Evolutionary conservation across 2,329 filamentous ascomycete species (phyloP).

Genomic region (Chaetomiaceae sp.): DNA sequence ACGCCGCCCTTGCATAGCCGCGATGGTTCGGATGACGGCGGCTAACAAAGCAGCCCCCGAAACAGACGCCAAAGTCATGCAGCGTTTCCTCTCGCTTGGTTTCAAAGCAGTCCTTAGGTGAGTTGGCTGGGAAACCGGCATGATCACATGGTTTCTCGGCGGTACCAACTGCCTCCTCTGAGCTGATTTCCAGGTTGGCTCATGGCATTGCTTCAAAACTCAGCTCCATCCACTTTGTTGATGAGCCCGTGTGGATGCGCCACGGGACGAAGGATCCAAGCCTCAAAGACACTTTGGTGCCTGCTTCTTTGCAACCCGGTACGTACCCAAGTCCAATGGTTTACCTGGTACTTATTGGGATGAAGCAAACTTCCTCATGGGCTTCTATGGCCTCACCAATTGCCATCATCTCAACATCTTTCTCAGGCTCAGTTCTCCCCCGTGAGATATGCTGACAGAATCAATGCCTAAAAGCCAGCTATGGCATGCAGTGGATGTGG

Average conservation of each 20-base stretch:
- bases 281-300: background rate
- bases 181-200: background rate
- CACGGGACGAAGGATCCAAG: background rate
- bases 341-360: background rate
- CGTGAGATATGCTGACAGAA: background rate
- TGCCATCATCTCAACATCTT: background rate
- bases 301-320: background rate
- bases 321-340: background rate
- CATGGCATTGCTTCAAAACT: background rate
- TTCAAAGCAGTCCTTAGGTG: no score
- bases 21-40: background rate
- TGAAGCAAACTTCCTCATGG: background rate
- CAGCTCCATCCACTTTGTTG: no score
- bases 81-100: no score
- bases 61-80: background rate
- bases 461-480: slow-evolving; percentile 2
- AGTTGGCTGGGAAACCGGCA: background rate
- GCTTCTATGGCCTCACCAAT: background rate
- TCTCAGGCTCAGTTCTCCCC: background rate
- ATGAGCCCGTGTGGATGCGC: no score
- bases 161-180: background rate
- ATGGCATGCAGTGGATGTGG: slow-evolving; percentile 3
- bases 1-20: slow-evolving; percentile 4
- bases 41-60: background rate
- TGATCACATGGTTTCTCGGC: no score